Evolutionary conservation across 306 rosid genomes (phyloP), one percentile per base, ranked within the genome.

Genomic region (Cucurbita moschata): DNA sequence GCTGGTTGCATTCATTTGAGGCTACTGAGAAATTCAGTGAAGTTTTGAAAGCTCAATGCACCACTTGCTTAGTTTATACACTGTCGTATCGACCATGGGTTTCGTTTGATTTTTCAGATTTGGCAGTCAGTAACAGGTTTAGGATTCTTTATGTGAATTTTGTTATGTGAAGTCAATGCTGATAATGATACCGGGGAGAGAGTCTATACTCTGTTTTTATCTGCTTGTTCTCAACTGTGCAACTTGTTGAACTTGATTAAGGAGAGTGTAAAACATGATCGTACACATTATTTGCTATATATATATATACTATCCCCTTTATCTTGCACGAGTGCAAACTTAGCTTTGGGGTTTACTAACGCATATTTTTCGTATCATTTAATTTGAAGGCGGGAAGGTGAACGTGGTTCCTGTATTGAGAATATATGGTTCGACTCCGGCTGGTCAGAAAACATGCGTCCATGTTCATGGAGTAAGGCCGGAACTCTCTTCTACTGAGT

Each of bases 381-480:
- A 80, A 21, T 35, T 11, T 66, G 59, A 73, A 86, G 98, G 97
- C 76, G 96, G 92, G 76, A 89, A 86, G 63, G 96, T 87, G 76
- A 87, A 86, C 26, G 97, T 90, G 78, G 89, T 89, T 47, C 97
- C 98, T 10, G 89, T 94, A 12, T 82, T 94, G 12, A 82, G 97
- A 80, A 83, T 94, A 8, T 94, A 86, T 65, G 97, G 98, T 76
- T 86, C 98, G 39, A 90, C 98, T 46, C 95, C 97, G 4, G 87
- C 90, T 55, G 97, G 97, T 74, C 98, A 94, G 92, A 94, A 89
- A 70, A 87, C 98, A 79, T 93, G 98, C 78, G 78, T 90, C 86
- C 98, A 94, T 77, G 26, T 94, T 26, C 98, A 94, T 67, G 75
- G 85, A 82, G 98, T 94, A 85, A 90, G 88, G 55, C 73, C 35